These are phyloP conservation scores for Tolypocladium amazonense DNA, from an alignment of 2,329 filamentous ascomycete species.

Conservation along the genomic window DNA sequence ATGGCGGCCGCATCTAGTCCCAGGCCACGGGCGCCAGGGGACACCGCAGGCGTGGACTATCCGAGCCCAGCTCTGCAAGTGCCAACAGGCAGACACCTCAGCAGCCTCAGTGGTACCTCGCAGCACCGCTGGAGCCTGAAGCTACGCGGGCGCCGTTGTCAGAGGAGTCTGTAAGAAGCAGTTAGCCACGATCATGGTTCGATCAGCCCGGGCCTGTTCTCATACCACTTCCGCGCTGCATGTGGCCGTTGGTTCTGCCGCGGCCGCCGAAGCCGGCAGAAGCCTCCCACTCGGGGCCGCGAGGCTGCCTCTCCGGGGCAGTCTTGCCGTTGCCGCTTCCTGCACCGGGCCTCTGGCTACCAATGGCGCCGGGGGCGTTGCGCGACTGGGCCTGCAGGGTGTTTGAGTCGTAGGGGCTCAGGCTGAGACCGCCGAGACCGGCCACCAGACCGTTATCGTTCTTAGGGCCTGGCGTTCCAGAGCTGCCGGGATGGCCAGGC, in stretches of 20 bases:
- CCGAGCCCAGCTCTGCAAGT: neutral
- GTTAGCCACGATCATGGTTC: slow-evolving; percentile 5
- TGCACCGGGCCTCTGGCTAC: slow-evolving; percentile 50
- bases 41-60: neutral
- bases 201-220: slow-evolving; percentile 4
- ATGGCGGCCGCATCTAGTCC: neutral
- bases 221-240: slow-evolving; percentile 51
- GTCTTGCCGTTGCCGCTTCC: slow-evolving; percentile 31
- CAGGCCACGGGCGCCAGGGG: neutral
- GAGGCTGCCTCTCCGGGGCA: slow-evolving; percentile 52
- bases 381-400: slow-evolving; percentile 25
- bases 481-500: slow-evolving; percentile 21
- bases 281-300: slow-evolving; percentile 52
- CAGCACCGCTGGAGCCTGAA: slow-evolving; percentile 20
- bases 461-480: slow-evolving; percentile 27
- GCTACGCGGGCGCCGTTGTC: slow-evolving; percentile 29
- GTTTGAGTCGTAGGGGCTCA: slow-evolving; percentile 40
- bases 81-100: neutral
- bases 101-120: slow-evolving; percentile 24
- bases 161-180: slow-evolving; percentile 25
- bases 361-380: slow-evolving; percentile 50
- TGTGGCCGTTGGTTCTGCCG: slow-evolving; percentile 47
- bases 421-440: slow-evolving; percentile 38
- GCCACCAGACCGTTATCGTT: slow-evolving; percentile 31
- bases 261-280: slow-evolving; percentile 42